Evolutionary conservation across 257 asterid species (phyloP), one percentile per base, ranked within the genome.

Genomic region (Plectranthus barbatus): DNA sequence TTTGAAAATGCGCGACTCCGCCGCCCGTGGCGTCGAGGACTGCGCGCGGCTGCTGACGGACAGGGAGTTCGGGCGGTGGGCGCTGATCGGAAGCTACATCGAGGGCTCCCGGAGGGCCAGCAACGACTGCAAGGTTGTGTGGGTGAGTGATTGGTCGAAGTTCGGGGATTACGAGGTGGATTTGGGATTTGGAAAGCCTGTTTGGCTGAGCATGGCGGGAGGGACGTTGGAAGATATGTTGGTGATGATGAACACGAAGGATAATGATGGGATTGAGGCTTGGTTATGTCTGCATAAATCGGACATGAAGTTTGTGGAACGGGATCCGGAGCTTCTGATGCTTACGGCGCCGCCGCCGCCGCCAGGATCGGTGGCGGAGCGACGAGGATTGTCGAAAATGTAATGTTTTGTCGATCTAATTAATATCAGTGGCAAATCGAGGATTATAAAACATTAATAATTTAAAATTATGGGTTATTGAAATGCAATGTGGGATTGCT

Each of bases 161-260:
- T 67, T 80, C 9, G 74, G 72, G 1, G 41, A 66, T 10, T 73
- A 80, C 46, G 80, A 74, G 54, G 72, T 72, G 1, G 81, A 80
- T 52, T 74, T 80, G 44, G 83, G 83, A 2, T 73, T 75, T 44
- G 80, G 80, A 48, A 73, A 66, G 26, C 80, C 80, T 0, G 24
- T 17, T 0, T 62, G 74, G 73, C 73, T 60, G 3, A 79, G 77
- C 18, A 19, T 59, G 60, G 67, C 31, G 6, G 53, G 42, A 31
- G 33, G 34, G n/a, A 20, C 46, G 10, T 4, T 54, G 3, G 29
- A 37, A 6, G 69, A 78, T 12, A 18, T 37, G 39, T 29, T 74
- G 4, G 39, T 37, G 1, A 12, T 74, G 17, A 41, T 64, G 56
- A 72, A 53, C 29, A 63, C 40, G 1, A 74, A 36, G 14, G 12